Evolutionary conservation across 139 green algal species (phyloP), one percentile per base, ranked within the genome.

Genomic region (Desmodesmus armatus): DNA sequence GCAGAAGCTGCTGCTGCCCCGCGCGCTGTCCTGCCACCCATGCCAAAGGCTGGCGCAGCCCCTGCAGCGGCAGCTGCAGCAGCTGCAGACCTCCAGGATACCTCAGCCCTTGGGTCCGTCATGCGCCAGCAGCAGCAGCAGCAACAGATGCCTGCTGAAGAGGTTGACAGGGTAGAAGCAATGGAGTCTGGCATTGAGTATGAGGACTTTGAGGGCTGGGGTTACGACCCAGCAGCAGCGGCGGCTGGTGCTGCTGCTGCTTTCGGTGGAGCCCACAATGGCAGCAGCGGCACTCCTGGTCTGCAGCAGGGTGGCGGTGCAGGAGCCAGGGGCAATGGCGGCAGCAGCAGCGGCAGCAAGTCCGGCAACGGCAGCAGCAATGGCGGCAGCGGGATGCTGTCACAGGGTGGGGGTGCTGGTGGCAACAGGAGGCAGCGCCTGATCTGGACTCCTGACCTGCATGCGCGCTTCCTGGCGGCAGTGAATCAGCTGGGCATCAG

Each of bases 401-500:
- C n/a, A n/a, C n/a, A n/a, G n/a, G 70, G 41, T 27, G 17, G 70
- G 39, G 40, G 70, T 25, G 39, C 25, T 60, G 70, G 70, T 27
- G 40, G 70, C 70, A 71, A n/a, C 70, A 89, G 87, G 72, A 94
- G 93, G 80, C 81, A 83, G 21, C 92, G 94, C 1, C 88, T 97
- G 74, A 89, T 92, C 13, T 97, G 94, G 94, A 95, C 91, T 6
- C 89, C 92, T 27, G 93, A 96, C 72, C 89, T 97, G 63, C 94
- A 97, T 55, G 77, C 85, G 31, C 84, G 91, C 69, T 97, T 97
- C 87, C 87, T 96, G 31, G 43, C 37, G 25, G 90, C 92, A 3
- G 92, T 97, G n/a, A 84, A 92, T 37, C 70, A 90, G 63, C 85
- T 97, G 72, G 93, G 92, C 0, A 63, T 89, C 23, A 76, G 83